phyloP scores from a whole-genome alignment of 371 early-diverging fungal genomes.

The Conidiobolus incongruus region DNA sequence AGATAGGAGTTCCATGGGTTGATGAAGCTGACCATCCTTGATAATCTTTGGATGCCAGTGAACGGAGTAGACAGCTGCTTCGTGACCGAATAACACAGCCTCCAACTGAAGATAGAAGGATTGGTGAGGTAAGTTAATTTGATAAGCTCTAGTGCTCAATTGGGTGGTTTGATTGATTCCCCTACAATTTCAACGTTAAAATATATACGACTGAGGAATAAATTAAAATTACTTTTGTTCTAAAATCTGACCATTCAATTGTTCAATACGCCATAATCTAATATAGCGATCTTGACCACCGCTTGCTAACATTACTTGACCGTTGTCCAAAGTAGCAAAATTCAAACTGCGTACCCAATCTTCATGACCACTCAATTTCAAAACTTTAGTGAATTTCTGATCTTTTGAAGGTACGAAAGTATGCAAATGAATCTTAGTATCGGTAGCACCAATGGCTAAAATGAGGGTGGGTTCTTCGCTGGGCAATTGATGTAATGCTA shows the following conservation, averaged over 20 bases:
- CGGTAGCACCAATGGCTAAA: not conserved
- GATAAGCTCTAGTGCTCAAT: not conserved
- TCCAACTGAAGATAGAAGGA: constrained; percentile 18
- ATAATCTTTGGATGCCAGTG: constrained; percentile 1
- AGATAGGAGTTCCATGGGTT: constrained; percentile 53
- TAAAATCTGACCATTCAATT: too few species aligned
- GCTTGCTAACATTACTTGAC: constrained; percentile 69
- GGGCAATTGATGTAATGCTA: not conserved
- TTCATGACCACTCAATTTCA: constrained; percentile 83
- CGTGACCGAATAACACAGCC: constrained; percentile 80
- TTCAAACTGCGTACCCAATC: constrained; percentile 80
- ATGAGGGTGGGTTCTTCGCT: not conserved
- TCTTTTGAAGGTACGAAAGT: not conserved
- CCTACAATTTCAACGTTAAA: not conserved
- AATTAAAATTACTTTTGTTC: too few species aligned
- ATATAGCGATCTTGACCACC: constrained; percentile 84
- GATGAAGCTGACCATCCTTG: constrained; percentile 14
- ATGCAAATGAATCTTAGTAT: not conserved
- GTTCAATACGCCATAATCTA: constrained; percentile 81
- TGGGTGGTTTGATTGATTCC: not conserved
- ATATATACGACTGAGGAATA: too few species aligned
- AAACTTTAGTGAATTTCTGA: constrained; percentile 20
- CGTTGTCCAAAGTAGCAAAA: constrained; percentile 41
- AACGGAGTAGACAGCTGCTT: constrained; percentile 84
- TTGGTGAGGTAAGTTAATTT: not conserved